phyloP scores from a whole-genome alignment of 1,139 yeast genomes.

The Citeromyces siamensis region DNA sequence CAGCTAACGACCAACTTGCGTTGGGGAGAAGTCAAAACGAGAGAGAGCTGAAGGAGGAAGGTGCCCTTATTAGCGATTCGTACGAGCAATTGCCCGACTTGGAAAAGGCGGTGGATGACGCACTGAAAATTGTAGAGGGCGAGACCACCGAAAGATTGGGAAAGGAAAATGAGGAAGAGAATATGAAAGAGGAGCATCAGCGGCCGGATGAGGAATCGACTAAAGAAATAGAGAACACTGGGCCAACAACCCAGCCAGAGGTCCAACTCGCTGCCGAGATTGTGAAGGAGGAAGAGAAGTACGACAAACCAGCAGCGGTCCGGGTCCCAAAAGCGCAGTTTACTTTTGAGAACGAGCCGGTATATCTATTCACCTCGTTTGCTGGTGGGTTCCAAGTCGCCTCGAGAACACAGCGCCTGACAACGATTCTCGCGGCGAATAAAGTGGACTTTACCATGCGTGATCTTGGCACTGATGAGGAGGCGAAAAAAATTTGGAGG shows the following conservation, averaged over 20 bases:
- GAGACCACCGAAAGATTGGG: conserved; percentile 8
- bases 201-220: neutral
- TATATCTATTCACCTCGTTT: conserved; percentile 72
- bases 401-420: conserved; percentile 68
- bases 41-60: conserved; percentile 21
- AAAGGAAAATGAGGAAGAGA: conserved; percentile 9
- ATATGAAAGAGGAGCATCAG: conserved; percentile 6
- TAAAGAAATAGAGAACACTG: neutral
- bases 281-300: conserved; percentile 6
- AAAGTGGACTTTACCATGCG: conserved; percentile 54
- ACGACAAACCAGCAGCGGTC: conserved; percentile 8
- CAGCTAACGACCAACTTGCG: conserved; percentile 16
- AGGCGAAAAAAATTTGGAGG: conserved; percentile 80
- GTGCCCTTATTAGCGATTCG: conserved; percentile 22
- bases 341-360: conserved; percentile 36
- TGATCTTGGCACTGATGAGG: conserved; percentile 82
- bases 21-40: conserved; percentile 11
- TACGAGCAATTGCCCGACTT: conserved; percentile 17
- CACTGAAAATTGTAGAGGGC: conserved; percentile 16
- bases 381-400: conserved; percentile 86
- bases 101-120: conserved; percentile 22
- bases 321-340: conserved; percentile 20
- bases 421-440: conserved; percentile 68
- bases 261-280: conserved; percentile 1
- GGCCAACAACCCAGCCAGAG: conserved; percentile 1